These are phyloP conservation scores for Tetradesmus obliquus DNA, from an alignment of 139 green algal genomes.

Conservation along the genomic window DNA sequence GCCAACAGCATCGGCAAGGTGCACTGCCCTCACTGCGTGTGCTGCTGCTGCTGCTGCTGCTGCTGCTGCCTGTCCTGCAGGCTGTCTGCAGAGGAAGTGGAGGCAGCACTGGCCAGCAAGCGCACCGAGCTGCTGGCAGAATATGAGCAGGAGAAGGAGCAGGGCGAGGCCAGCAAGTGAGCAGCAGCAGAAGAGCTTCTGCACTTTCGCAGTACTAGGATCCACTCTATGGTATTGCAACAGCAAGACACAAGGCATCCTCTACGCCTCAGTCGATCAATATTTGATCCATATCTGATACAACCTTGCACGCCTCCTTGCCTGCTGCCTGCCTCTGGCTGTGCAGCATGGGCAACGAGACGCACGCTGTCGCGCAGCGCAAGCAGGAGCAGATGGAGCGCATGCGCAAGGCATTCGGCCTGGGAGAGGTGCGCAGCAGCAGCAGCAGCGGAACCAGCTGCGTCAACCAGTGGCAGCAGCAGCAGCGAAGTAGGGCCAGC, in stretches of 20 bases:
- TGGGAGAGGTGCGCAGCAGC: constrained; percentile 1
- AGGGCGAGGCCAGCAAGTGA: background rate
- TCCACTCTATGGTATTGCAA: too few species aligned
- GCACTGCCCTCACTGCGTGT: background rate
- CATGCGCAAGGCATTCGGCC: constrained; percentile 54
- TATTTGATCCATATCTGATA: background rate
- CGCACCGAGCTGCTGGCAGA: constrained; percentile 29
- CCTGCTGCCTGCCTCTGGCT: background rate
- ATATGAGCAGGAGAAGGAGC: constrained; percentile 33
- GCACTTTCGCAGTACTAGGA: too few species aligned
- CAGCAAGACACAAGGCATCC: too few species aligned
- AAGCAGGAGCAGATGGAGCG: constrained; percentile 91
- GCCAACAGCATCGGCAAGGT: too few species aligned
- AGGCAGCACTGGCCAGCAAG: constrained; percentile 19
- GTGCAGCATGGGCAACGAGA: constrained; percentile 66
- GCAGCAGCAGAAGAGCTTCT: background rate
- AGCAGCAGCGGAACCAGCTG: background rate
- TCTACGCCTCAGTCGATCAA: too few species aligned
- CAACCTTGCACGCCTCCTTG: background rate
- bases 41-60: background rate
- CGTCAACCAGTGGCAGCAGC: background rate
- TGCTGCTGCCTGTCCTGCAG: constrained; percentile 29
- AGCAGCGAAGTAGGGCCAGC: background rate
- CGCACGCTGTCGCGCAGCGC: constrained; percentile 81
- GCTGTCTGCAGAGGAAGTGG: constrained; percentile 42